Base-by-base conservation (phyloP, 352 stramenopile genomes). In the Phytophthora syringae region DNA sequence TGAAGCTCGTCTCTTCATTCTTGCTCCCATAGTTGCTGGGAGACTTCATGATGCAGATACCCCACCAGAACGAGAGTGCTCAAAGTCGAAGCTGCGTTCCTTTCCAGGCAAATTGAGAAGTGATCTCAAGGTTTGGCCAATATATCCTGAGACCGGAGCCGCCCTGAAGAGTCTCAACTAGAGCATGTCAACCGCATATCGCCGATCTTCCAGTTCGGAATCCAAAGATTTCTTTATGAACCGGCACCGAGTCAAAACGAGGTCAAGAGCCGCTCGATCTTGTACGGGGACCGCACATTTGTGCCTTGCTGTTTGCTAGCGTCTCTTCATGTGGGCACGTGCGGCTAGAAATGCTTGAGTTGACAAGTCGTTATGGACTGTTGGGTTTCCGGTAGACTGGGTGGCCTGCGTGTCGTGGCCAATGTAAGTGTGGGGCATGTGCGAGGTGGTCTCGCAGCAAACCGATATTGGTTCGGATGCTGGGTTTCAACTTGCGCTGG, bases 401-500 rank as follows among this genome's bases (percentile, higher is more conserved):
- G 37, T 70, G 74, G 48, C 74, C 53, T 21, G 77, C 70, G 34
- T 88, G 80, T 16, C 70, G 68, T 21, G 79, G 81, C 81, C 81
- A 90, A 49, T 77, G 74, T 25, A 88, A 73, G 50, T 80, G 67
- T 28, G 82, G 73, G 0, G 74, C 59, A 42, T 90, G 79, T 12
- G 79, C 76, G 22, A 90, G 64, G 40, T 90, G 79, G 56, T 88
- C 79, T n/a, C 82, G 76, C 34, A 90, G 47, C 5, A 84, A 57
- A 3, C 79, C 77, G 43, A 89, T 79, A 54, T 84, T 79, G 3
- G 79, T 82, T 25, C 74, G 72, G 27, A 90, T 79, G 49, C 77
- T 82, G 6, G 81, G 77, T 48, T 90, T 90, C 25, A 88, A 62
- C 49, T 79, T 85, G 48, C 81, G 77, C 55, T 90, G 81, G 62